Conservation (phyloP, 805 yeast species). For the Spathaspora sp. region DNA sequence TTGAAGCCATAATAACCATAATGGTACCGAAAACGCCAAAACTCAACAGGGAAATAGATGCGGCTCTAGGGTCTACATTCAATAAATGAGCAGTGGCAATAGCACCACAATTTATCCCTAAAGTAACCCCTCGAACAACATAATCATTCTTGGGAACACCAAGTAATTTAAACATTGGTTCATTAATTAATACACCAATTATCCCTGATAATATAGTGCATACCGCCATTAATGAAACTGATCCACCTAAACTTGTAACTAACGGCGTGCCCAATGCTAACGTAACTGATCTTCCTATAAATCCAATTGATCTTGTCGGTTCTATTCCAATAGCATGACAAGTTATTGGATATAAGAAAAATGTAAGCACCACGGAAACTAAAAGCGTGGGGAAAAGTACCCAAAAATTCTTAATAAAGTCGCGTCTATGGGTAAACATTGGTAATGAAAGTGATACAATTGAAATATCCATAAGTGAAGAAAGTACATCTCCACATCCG, state of each 20-base stretch:
- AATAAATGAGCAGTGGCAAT: conserved; percentile 76
- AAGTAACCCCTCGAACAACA: conserved; percentile 70
- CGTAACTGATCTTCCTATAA: conserved; percentile 76
- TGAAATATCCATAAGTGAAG: conserved; percentile 70
- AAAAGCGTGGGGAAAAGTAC: conserved; percentile 58
- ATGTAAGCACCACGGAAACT: conserved; percentile 51
- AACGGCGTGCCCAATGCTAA: conserved; percentile 78
- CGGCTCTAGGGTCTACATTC: conserved; percentile 71
- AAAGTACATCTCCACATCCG: conserved; percentile 71
- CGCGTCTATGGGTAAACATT: conserved; percentile 69
- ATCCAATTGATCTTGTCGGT: conserved; percentile 60
- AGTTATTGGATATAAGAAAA: conserved; percentile 67
- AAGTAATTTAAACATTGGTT: conserved; percentile 45
- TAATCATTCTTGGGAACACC: conserved; percentile 60
- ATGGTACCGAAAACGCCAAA: conserved; percentile 71
- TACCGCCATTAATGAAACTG: conserved; percentile 70
- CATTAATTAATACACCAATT: conserved; percentile 67
- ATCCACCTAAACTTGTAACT: conserved; percentile 63
- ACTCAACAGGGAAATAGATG: conserved; percentile 69
- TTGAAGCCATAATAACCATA: conserved; percentile 66
- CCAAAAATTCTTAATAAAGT: conserved; percentile 55
- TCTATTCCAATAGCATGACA: conserved; percentile 65
- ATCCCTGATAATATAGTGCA: conserved; percentile 77
- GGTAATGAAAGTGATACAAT: conserved; percentile 75
- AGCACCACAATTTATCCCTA: conserved; percentile 80